Evolutionary conservation across 148 eudicot genomes (phyloP), one percentile per base, ranked within the genome.

Genomic region (Persicaria tinctoria): DNA sequence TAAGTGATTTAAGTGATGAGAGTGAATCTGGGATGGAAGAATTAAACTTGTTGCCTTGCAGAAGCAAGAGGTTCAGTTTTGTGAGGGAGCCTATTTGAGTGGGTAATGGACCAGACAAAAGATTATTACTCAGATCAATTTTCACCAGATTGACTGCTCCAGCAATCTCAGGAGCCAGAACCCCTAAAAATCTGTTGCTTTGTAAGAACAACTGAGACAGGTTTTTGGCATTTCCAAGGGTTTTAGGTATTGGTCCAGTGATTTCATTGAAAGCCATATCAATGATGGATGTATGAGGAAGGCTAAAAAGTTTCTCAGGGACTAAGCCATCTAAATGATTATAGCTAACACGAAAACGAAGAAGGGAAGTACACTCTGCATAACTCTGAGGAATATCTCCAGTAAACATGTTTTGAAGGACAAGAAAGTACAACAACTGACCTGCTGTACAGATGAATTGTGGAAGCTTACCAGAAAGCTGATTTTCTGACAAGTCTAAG

Each of bases 111-210:
- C 96, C 98, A 60, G 87, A 85, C 3, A 94, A 48, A 20, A 76
- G 74, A 78, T 92, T 94, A 75, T 92, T 78, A 84, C 96, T 92
- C 6, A 94, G 78, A 77, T 94, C 98, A 73, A 92, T 80, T 80
- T 89, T 91, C 13, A 94, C 98, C 57, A 94, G 76, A 79, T 80
- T 87, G 75, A 68, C 41, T 46, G 93, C 89, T 63, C 60, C 80
- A 54, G 89, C 84, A 47, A 94, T 91, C 82, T 89, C 93, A 54
- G 80, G 76, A 68, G 98, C 96, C 16, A 94, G 68, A 70, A 55
- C 68, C 46, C 97, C 98, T 46, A 97, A 87, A 7, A 94, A 62
- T 81, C 76, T 84, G 84, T 92, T 94, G 78, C 75, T 86, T 76
- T 87, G 90, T 53, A 85, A 75, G 80, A 94, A 87, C 72, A 94